phyloP scores from a whole-genome alignment of 2,329 filamentous ascomycete species.

The Dothideomycetidae sp. region DNA sequence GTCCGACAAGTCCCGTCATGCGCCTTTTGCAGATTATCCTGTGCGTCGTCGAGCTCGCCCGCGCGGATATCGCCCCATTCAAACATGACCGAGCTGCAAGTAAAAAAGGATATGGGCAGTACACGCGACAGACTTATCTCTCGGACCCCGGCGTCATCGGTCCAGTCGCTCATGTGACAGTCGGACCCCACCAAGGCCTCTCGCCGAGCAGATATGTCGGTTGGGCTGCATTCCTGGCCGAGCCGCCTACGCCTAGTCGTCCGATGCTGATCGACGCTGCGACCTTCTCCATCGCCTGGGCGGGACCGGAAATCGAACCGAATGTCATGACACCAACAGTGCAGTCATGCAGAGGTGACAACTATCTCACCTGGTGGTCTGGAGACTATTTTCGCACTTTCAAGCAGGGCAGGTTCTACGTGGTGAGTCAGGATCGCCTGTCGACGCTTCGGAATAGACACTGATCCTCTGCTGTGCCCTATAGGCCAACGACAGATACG shows the following conservation, averaged over 20 bases:
- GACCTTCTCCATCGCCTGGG: slow-evolving; percentile 1
- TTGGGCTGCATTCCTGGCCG: background rate
- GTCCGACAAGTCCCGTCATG: too few species aligned
- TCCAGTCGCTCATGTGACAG: background rate
- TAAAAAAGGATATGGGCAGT: background rate
- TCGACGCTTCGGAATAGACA: background rate
- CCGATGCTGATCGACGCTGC: slow-evolving; percentile 3
- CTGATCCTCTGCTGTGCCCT: too few species aligned
- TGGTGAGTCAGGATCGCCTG: background rate
- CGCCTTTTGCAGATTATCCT: too few species aligned
- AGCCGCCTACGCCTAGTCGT: background rate
- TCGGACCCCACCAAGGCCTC: background rate
- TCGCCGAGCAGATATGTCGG: background rate
- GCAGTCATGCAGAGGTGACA: slow-evolving; percentile 2
- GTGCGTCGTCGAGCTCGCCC: too few species aligned
- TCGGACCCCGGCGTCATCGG: background rate
- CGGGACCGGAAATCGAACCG: background rate
- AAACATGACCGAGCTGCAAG: background rate
- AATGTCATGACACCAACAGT: background rate
- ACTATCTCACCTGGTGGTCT: slow-evolving; percentile 7
- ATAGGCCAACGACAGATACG: slow-evolving; percentile 12
- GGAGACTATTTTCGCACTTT: background rate
- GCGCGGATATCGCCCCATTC: background rate
- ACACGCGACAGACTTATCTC: background rate
- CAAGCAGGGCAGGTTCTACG: background rate